Conservation (phyloP, 352 stramenopile genomes). For the Phytophthora fragariae region DNA sequence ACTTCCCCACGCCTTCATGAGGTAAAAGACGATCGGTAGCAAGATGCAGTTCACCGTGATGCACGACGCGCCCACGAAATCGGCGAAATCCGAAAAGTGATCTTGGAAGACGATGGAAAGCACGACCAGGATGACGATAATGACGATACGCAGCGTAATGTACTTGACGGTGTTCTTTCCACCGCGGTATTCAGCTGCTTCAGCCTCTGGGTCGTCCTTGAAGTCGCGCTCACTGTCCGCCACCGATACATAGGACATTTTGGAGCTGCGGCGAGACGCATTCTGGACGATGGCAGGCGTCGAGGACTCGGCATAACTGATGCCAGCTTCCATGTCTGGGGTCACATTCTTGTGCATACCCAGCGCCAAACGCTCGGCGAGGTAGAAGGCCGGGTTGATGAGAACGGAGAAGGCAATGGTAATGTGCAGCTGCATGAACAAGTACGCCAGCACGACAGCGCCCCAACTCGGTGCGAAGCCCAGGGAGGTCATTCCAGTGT, state of each 20-base stretch:
- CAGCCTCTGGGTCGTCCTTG: neutral
- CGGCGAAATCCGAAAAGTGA: conserved; percentile 46
- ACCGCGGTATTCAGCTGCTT: conserved; percentile 45
- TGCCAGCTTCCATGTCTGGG: conserved; percentile 24
- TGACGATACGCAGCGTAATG: conserved; percentile 43
- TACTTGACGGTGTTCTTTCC: conserved; percentile 44
- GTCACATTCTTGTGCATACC: conserved; percentile 49
- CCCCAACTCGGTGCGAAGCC: conserved; percentile 51
- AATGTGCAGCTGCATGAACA: conserved; percentile 70
- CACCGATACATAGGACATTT: conserved; percentile 18
- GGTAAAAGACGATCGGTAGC: conserved; percentile 48
- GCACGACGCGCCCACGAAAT: conserved; percentile 49
- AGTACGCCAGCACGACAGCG: conserved; percentile 49
- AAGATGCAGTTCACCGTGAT: conserved; percentile 50
- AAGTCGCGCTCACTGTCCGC: conserved; percentile 23
- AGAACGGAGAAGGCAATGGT: conserved; percentile 63
- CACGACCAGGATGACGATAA: conserved; percentile 50
- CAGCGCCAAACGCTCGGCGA: conserved; percentile 54
- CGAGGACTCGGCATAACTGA: conserved; percentile 24
- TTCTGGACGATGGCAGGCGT: conserved; percentile 22
- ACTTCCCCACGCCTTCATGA: conserved; percentile 34
- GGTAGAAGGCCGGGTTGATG: conserved; percentile 58
- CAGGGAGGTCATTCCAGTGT: conserved; percentile 39
- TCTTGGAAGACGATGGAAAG: conserved; percentile 44
- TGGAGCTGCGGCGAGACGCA: conserved; percentile 14